These are phyloP conservation scores for Candida tropicalis DNA, from an alignment of 1,139 yeast genomes.

Conservation along the genomic window DNA sequence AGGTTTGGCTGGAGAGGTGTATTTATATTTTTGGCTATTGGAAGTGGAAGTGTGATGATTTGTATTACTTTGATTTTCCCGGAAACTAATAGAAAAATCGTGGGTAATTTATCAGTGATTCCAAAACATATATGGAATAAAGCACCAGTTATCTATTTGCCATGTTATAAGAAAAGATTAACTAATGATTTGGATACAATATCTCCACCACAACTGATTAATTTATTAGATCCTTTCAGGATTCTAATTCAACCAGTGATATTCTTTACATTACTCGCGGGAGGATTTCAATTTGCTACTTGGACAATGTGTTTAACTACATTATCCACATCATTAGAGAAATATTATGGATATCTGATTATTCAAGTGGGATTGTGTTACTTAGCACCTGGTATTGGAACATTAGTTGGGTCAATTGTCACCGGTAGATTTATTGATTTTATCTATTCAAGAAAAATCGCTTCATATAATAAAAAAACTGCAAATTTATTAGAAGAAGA, in stretches of 20 bases:
- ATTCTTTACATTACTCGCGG: slow-evolving; percentile 43
- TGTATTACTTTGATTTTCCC: slow-evolving; percentile 53
- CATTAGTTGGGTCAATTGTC: slow-evolving; percentile 50
- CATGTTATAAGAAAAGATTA: slow-evolving; percentile 20
- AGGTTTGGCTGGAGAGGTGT: slow-evolving; percentile 74
- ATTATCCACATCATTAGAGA: slow-evolving; percentile 54
- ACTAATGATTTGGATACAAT: slow-evolving; percentile 22
- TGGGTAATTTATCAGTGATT: slow-evolving; percentile 63
- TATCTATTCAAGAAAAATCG: slow-evolving; percentile 23
- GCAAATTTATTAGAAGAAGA: slow-evolving; percentile 25
- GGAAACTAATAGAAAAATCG: slow-evolving; percentile 69
- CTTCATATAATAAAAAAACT: slow-evolving; percentile 46
- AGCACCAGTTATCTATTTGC: slow-evolving; percentile 43
- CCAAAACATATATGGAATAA: slow-evolving; percentile 44
- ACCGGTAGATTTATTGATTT: slow-evolving; percentile 52
- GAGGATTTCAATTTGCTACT: slow-evolving; percentile 61
- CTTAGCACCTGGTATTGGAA: slow-evolving; percentile 62
- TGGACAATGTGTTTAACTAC: slow-evolving; percentile 76
- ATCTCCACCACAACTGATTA: slow-evolving; percentile 26
- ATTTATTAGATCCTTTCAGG: slow-evolving; percentile 48
- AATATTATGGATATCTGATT: slow-evolving; percentile 50
- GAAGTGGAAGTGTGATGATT: slow-evolving; percentile 47
- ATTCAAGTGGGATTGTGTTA: slow-evolving; percentile 65
- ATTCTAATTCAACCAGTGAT: slow-evolving; percentile 38
- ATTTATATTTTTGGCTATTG: slow-evolving; percentile 72